These are phyloP conservation scores for Artemisia argyi DNA, from an alignment of 129 eudicot genomes.

Conservation along the genomic window DNA sequence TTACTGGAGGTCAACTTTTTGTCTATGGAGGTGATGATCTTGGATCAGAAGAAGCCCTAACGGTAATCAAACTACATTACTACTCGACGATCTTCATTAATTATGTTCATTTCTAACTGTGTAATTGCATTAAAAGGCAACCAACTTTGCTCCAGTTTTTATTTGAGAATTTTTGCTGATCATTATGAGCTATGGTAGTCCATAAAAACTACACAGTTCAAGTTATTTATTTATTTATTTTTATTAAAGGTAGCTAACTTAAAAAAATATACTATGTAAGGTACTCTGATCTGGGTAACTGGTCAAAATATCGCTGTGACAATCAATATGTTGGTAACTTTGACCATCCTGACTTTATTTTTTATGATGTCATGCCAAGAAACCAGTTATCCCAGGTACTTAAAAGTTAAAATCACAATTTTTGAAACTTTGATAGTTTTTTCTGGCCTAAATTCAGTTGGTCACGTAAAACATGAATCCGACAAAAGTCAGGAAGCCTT, in stretches of 20 bases:
- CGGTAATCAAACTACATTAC: constrained; percentile 45
- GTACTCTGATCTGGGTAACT: not conserved
- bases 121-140: not conserved
- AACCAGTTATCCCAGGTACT: not conserved
- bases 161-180: not conserved
- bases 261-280: not conserved
- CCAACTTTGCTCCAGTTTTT: constrained; percentile 4
- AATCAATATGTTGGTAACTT: not conserved
- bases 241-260: not conserved
- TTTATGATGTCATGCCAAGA: not conserved
- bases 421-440: not conserved
- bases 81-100: not conserved
- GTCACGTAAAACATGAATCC: not conserved
- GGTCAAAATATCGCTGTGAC: not conserved
- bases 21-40: constrained; percentile 92
- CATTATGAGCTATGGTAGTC: not conserved
- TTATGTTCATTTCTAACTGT: not conserved
- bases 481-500: constrained; percentile 14
- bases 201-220: not conserved
- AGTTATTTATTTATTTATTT: too few relatives aligned
- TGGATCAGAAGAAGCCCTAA: constrained; percentile 90
- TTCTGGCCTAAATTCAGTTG: not conserved
- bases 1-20: constrained; percentile 74
- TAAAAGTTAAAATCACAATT: not conserved
- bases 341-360: not conserved